These are phyloP conservation scores for Mrakia gelida DNA, from an alignment of 768 basidiomycete genomes.

Conservation along the genomic window DNA sequence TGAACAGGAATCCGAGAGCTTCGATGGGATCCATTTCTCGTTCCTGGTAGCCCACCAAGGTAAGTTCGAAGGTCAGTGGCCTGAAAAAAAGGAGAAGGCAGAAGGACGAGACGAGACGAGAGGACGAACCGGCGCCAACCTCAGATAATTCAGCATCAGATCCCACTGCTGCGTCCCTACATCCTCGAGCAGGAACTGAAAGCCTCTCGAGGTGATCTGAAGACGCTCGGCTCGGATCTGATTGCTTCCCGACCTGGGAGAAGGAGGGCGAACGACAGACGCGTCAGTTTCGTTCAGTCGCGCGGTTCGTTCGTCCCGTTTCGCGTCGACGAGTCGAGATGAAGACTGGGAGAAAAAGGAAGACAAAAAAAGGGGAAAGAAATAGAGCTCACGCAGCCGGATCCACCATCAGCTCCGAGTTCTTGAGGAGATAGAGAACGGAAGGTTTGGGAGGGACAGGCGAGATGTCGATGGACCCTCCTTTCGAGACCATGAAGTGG, in stretches of 20 bases:
- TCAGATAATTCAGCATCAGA: slow-evolving; percentile 80
- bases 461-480: slow-evolving; percentile 60
- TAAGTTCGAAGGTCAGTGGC: neutral
- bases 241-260: slow-evolving; percentile 24
- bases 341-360: too few relatives aligned
- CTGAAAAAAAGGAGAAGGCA: neutral
- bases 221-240: slow-evolving; percentile 35
- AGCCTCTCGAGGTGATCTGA: slow-evolving; percentile 83
- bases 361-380: slow-evolving; percentile 6
- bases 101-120: neutral
- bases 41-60: slow-evolving; percentile 48
- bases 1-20: slow-evolving; percentile 88
- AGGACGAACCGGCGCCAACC: slow-evolving; percentile 67
- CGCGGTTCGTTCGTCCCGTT: too few relatives aligned
- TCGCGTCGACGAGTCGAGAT: too few relatives aligned
- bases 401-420: slow-evolving; percentile 79
- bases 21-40: slow-evolving; percentile 88
- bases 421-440: slow-evolving; percentile 74
- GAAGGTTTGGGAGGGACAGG: slow-evolving; percentile 67
- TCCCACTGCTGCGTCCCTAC: slow-evolving; percentile 96
- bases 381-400: slow-evolving; percentile 51
- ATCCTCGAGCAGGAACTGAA: slow-evolving; percentile 91
- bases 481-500: slow-evolving; percentile 87
- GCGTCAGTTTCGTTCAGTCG: slow-evolving; percentile 51
- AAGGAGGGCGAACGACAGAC: slow-evolving; percentile 24